A percentile compares a stretch with the other conserved stretches of the same genome.
Evolutionary conservation across 805 yeast genomes (phyloP).

Genomic region (Teunomyces barrocoloradensis): DNA sequence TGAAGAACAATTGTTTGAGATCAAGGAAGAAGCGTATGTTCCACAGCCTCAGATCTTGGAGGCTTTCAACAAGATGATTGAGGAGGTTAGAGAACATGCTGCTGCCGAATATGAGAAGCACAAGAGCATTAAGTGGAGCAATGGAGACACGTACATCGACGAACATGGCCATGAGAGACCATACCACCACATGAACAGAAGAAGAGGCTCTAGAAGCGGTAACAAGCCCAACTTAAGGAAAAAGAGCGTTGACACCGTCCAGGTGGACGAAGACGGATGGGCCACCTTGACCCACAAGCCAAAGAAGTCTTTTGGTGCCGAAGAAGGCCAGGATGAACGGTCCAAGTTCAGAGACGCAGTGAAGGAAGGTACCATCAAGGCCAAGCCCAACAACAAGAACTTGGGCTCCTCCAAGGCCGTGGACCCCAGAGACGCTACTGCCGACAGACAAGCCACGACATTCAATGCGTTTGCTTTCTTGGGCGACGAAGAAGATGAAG

Average conservation of each 20-base stretch:
- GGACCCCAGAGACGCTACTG: constrained; percentile 67
- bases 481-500: constrained; percentile 51
- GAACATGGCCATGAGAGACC: constrained; percentile 46
- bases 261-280: constrained; percentile 82
- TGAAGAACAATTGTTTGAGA: constrained; percentile 63
- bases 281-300: constrained; percentile 51
- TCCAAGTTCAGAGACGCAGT: constrained; percentile 44
- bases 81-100: constrained; percentile 54
- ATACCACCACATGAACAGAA: constrained; percentile 47
- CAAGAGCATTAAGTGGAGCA: constrained; percentile 28
- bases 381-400: constrained; percentile 70
- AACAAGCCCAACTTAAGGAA: constrained; percentile 55
- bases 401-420: constrained; percentile 72
- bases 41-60: constrained; percentile 64
- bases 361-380: constrained; percentile 48
- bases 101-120: constrained; percentile 28
- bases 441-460: constrained; percentile 61
- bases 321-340: constrained; percentile 48
- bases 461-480: constrained; percentile 85
- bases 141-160: constrained; percentile 46
- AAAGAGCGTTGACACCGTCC: constrained; percentile 47
- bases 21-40: constrained; percentile 54
- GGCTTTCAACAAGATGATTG: constrained; percentile 64
- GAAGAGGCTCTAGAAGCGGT: constrained; percentile 59
- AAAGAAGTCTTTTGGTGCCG: constrained; percentile 48